Conservation (phyloP, 2,329 filamentous ascomycete genomes). For the Paramyrothecium sp. region DNA sequence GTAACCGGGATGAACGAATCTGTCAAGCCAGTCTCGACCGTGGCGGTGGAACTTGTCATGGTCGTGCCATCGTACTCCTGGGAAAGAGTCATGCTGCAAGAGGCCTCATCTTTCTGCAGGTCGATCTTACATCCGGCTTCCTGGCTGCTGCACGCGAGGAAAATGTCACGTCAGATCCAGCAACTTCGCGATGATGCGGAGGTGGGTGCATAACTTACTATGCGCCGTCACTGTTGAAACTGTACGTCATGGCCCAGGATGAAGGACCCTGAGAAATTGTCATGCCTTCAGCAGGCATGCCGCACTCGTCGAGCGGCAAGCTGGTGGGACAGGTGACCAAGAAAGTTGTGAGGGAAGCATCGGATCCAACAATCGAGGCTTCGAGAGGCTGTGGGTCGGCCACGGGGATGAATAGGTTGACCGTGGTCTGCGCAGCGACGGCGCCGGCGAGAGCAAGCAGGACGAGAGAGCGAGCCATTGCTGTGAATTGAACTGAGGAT, state of each 20-base stretch:
- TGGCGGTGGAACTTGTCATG: conserved; percentile 10
- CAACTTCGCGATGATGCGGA: no score
- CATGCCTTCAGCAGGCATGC: conserved; percentile 11
- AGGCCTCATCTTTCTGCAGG: conserved; percentile 16
- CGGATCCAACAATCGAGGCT: conserved; percentile 27
- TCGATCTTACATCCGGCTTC: conserved; percentile 21
- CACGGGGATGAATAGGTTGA: conserved; percentile 24
- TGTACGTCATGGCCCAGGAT: conserved; percentile 19
- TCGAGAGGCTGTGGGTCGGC: conserved; percentile 17
- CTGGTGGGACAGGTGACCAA: conserved; percentile 20
- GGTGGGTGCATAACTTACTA: conserved; percentile 16
- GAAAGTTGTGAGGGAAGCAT: conserved; percentile 25
- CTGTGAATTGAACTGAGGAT: not conserved
- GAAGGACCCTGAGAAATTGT: conserved; percentile 25
- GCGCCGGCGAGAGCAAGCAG: conserved; percentile 19
- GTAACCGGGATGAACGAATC: conserved; percentile 5
- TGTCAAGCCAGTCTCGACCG: conserved; percentile 11
- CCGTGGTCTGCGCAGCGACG: conserved; percentile 20
- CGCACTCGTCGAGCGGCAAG: conserved; percentile 20
- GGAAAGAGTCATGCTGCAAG: conserved; percentile 15
- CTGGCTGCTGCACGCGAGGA: conserved; percentile 12
- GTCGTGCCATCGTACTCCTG: conserved; percentile 1
- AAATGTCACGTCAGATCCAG: not conserved
- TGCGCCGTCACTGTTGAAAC: conserved; percentile 5
- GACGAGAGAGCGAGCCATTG: conserved; percentile 22